Percentiles rank a stretch among this genome's conserved stretches.
Evolutionary conservation across 192 early-diverging fungal species (phyloP).

Genomic region (Coemansia sp.): DNA sequence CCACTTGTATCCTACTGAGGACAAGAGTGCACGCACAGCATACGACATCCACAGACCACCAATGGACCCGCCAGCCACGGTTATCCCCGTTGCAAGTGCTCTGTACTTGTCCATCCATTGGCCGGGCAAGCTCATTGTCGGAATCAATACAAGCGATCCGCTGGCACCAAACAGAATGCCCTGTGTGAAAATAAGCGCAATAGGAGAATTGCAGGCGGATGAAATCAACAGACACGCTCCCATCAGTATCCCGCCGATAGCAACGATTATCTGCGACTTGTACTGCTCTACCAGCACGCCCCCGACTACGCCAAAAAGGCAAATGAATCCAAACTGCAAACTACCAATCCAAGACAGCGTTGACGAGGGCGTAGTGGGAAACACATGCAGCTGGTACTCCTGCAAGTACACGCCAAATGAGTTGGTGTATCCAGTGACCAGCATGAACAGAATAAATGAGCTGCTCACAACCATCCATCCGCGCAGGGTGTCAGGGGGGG

Average conservation of each 20-base stretch:
- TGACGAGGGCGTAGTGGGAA: conserved; percentile 22
- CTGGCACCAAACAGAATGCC: conserved; percentile 74
- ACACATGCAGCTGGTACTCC: conserved; percentile 27
- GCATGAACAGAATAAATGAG: conserved; percentile 26
- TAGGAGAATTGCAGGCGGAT: conserved; percentile 45
- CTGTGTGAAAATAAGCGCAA: conserved; percentile 71
- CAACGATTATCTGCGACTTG: conserved; percentile 20
- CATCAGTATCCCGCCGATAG: conserved; percentile 17
- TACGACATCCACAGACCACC: conserved; percentile 68
- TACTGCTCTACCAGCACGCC: conserved; percentile 30
- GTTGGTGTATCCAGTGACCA: conserved; percentile 22
- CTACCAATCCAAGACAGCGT: conserved; percentile 38
- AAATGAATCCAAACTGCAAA: conserved; percentile 31
- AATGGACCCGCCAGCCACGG: conserved; percentile 68
- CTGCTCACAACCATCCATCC: conserved; percentile 36
- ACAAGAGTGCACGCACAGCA: conserved; percentile 57
- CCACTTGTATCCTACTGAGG: conserved; percentile 58
- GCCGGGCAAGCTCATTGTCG: conserved; percentile 57
- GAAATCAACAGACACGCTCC: conserved; percentile 20
- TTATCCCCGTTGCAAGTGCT: conserved; percentile 67
- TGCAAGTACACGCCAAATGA: conserved; percentile 29
- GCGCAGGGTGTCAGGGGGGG: background rate
- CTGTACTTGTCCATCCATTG: conserved; percentile 70
- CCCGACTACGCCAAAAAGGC: conserved; percentile 28
- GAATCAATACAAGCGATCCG: conserved; percentile 56